Evolutionary conservation across 2,329 filamentous ascomycete species (phyloP).

Genomic region (Aspergillus hortae): DNA sequence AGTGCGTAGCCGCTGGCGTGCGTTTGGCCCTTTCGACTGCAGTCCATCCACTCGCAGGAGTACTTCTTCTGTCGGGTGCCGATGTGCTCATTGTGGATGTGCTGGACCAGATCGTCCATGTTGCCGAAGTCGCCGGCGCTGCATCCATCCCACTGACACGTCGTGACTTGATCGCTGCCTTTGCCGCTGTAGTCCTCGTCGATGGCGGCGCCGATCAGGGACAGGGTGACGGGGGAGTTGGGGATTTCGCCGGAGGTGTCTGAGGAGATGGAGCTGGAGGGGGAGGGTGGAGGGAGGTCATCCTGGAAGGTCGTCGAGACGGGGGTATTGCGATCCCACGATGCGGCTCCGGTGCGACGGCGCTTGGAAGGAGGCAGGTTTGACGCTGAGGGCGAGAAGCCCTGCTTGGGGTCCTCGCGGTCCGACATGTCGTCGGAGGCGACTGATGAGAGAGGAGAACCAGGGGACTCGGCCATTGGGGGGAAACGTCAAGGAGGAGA

Average conservation of each 20-base stretch:
- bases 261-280: constrained; percentile 72
- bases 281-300: constrained; percentile 44
- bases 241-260: constrained; percentile 86
- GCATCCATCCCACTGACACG: constrained; percentile 76
- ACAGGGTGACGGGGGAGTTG: constrained; percentile 59
- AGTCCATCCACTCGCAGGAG: constrained; percentile 96
- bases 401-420: constrained; percentile 53
- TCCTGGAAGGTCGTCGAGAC: constrained; percentile 41
- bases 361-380: constrained; percentile 48
- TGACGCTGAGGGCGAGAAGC: constrained; percentile 43
- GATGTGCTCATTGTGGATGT: constrained; percentile 91
- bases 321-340: constrained; percentile 51
- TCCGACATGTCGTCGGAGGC: constrained; percentile 59
- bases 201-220: constrained; percentile 38
- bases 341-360: constrained; percentile 42
- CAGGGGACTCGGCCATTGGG: constrained; percentile 54
- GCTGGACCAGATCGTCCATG: constrained; percentile 77
- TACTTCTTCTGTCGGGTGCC: constrained; percentile 93
- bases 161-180: constrained; percentile 68
- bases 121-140: constrained; percentile 67
- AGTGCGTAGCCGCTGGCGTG: constrained; percentile 95
- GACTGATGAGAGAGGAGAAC: constrained; percentile 62
- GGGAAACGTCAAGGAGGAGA: constrained; percentile 8
- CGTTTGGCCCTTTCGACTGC: constrained; percentile 78
- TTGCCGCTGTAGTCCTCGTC: constrained; percentile 67